Evolutionary conservation across 805 yeast genomes (phyloP), one percentile per base, ranked within the genome.

Genomic region (Yamadazyma paraphyllophila): DNA sequence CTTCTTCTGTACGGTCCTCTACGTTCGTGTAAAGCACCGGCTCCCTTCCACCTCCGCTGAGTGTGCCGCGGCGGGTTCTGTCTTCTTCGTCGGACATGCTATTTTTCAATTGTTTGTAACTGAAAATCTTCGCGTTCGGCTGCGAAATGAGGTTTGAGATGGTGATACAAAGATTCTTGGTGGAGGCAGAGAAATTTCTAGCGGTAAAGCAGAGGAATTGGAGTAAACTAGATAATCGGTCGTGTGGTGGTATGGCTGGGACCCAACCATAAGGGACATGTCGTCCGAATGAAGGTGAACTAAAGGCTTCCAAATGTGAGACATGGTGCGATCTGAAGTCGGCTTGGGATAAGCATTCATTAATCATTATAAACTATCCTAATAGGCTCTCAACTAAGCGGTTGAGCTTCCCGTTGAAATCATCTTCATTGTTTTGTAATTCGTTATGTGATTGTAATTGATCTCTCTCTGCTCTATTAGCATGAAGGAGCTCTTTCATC

Each of bases 1-100:
- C 97, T 62, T 88, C 94, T 12, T 69, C 72, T 0, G 96, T 85
- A 54, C 76, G 81, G 61, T 81, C 80, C 10, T 71, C 78, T 32
- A 67, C 71, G 36, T 75, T 70, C 3, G 52, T 42, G 49, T 65
- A 76, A 16, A 76, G 47, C 16, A 47, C 55, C n/a, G 54, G 54
- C 6, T 48, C 43, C 25, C 39, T 55, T 27, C 41, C 45, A n/a
- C 44, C 44, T n/a, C 16, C 31, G 13, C 13, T 29, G 11, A n/a
- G 31, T 29, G 31, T n/a, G 13, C 13, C 31, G 4, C 31, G 11
- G 13, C 13, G 11, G 7, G 31, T 15, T 33, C 32, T 30, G 8
- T 11, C 30, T 8, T 26, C 45, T 10, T 46, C 45, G 14, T 41
- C 48, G 5, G 49, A 46, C 45, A 45, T 45, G 24, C 9, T 20